Percentiles rank a stretch among this genome's conserved stretches.
phyloP scores from a whole-genome alignment of 1,139 yeast species.

The Tardiomyces digboiensis region DNA sequence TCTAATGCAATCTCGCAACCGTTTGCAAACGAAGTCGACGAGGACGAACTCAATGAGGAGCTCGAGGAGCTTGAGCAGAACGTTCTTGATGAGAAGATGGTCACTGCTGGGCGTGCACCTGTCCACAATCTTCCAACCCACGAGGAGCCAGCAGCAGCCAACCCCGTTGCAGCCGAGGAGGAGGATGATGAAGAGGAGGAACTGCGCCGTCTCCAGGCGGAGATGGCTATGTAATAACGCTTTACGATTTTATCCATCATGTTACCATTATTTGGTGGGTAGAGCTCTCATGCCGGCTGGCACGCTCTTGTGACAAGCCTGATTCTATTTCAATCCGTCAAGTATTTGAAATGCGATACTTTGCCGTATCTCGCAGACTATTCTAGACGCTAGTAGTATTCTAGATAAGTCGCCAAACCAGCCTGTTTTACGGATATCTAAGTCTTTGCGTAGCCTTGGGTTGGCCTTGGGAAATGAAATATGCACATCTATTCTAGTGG shows the following conservation, averaged over 20 bases:
- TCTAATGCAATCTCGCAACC: constrained; percentile 96
- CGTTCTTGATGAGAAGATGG: constrained; percentile 50
- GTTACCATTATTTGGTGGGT: not conserved
- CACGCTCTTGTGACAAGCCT: too few species aligned
- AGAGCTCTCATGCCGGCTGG: too few species aligned
- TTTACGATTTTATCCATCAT: not conserved
- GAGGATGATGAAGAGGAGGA: constrained; percentile 86
- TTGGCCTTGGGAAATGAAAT: not conserved
- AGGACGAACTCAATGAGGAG: constrained; percentile 87
- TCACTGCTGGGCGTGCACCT: constrained; percentile 37
- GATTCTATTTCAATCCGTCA: too few species aligned
- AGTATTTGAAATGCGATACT: too few species aligned
- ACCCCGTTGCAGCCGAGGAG: constrained; percentile 24
- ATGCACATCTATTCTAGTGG: not conserved
- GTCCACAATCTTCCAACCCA: constrained; percentile 26
- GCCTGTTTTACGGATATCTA: too few species aligned
- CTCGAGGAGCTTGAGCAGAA: constrained; percentile 84
- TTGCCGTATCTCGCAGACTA: too few species aligned
- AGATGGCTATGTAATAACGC: constrained; percentile 67
- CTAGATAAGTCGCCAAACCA: too few species aligned
- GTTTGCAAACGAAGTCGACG: constrained; percentile 68
- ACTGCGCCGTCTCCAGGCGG: constrained; percentile 80
- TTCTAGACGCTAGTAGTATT: too few species aligned
- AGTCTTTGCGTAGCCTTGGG: too few species aligned
- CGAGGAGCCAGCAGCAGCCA: constrained; percentile 14